Evolutionary conservation across 176 grass and related monocot genomes (phyloP), one percentile per base, ranked within the genome.

Genomic region (Musa itinerans): DNA sequence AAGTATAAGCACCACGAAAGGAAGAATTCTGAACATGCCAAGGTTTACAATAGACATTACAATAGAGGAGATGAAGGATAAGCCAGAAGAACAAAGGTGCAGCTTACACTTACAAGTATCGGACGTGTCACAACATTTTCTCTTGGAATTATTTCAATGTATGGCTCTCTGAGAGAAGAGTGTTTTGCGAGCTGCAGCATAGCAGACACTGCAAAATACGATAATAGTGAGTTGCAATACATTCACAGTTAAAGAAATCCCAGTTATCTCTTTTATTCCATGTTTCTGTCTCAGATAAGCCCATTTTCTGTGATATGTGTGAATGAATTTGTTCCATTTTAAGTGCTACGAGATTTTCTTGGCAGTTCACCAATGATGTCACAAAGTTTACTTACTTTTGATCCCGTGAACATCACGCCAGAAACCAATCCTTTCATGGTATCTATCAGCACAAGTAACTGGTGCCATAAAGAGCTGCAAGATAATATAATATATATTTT

Each of bases 111-210:
- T 76, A 99, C 95, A 86, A 92, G 68, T 53, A 85, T 79, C 74
- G 91, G 95, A 90, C 95, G 94, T 2, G 95, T 91, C 78, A 99
- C 81, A 53, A 99, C 84, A 89, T 93, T 99, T 83, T 94, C 90
- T 63, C 91, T 88, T 19, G 76, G 82, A 81, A 99, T 99, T 49
- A 90, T 99, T 78, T 99, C 95, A 78, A 99, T 85, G 58, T 80
- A 87, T 16, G 95, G 95, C 51, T 99, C 95, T 70, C 85, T 88
- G 77, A 94, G 89, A 57, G 85, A 81, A 79, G 83, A 84, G 74
- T 89, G 91, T 86, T 92, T 94, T 78, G 95, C 91, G 81, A 88
- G 74, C 63, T 86, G 83, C 80, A 89, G 81, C 88, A 99, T 92
- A 53, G 76, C 83, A 25, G 88, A 99, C 95, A 99, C 95, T 99